Base-by-base conservation (phyloP, 139 green algal genomes). In the Chlorella sp. region DNA sequence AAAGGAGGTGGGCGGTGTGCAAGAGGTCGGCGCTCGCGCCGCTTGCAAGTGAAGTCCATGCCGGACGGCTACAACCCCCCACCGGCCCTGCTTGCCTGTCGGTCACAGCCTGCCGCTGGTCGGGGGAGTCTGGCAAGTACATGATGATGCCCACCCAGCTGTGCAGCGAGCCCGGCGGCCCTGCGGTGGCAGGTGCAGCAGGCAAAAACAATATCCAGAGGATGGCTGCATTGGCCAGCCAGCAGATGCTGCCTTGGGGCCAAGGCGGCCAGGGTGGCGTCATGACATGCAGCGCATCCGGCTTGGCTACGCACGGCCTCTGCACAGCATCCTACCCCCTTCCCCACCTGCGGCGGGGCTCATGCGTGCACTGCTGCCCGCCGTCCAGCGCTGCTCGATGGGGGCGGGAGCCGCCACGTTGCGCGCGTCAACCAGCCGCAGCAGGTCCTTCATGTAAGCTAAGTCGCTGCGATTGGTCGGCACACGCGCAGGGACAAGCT, bases 81-180 rank as follows among this genome's bases (percentile, higher is more conserved):
- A 62, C 1, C 30, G 26, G 4, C 28, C 3, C 21, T 69, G 30
- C 88, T 34, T 85, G 95, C 93, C 78, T 88, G 4, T 87, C 36
- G 0, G 95, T 98, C 86, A 99, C 95, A 26, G 86, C 87, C 13
- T 87, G 44, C 21, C 96, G 83, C 72, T 92, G 30, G 39, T 84
- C 62, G 0, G 75, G 39, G 0, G 96, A 91, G 4, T 96, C 88
- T 6, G 96, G 95, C 20, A 99, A 87, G 89, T 99, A 99, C 95
- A 98, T 98, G 89, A 99, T 99, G 90, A 99, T 96, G 64, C 97
- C 97, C 78, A 99, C 93, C 97, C 97, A 99, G 80, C 80, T 94
- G 88, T 93, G 86, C 56, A 69, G 81, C 70, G 65, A 62, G 28
- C 60, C 36, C 15, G 74, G 55, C 15, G 69, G 34, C 21, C 88